These are phyloP conservation scores for Quercus gilva DNA, from an alignment of 306 rosid species.

Conservation along the genomic window DNA sequence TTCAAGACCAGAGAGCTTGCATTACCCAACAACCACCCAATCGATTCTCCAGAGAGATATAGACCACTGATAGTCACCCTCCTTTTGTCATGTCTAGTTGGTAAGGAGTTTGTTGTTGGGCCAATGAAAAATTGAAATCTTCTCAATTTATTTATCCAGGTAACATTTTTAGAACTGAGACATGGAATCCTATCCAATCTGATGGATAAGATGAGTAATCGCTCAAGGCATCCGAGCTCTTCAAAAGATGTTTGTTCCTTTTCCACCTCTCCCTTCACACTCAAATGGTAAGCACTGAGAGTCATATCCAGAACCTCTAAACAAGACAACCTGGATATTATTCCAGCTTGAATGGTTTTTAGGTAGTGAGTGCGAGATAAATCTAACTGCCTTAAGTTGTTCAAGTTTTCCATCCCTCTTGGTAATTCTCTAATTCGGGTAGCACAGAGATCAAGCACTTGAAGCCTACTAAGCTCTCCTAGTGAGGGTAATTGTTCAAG, in stretches of 20 bases:
- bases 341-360: slow-evolving; percentile 11
- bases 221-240: background rate
- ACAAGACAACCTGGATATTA: too few species aligned
- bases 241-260: background rate
- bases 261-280: background rate
- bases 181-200: slow-evolving; percentile 17
- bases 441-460: slow-evolving; percentile 20
- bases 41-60: slow-evolving; percentile 4
- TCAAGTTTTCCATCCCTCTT: background rate
- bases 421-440: slow-evolving; percentile 20
- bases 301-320: background rate
- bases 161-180: background rate
- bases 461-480: slow-evolving; percentile 9
- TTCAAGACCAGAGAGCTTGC: slow-evolving; percentile 17
- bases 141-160: slow-evolving; percentile 10
- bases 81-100: slow-evolving; percentile 6
- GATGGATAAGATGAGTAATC: background rate
- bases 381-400: background rate
- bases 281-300: slow-evolving; percentile 11
- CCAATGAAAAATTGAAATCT: background rate
- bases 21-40: background rate
- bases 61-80: slow-evolving; percentile 5
- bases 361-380: slow-evolving; percentile 16
- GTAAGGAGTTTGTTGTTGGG: too few species aligned
- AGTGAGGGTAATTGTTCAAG: slow-evolving; percentile 11